Evolutionary conservation across 495 filamentous ascomycete species (phyloP), one percentile per base, ranked within the genome.

Genomic region (Trichodelitschia bisporula): DNA sequence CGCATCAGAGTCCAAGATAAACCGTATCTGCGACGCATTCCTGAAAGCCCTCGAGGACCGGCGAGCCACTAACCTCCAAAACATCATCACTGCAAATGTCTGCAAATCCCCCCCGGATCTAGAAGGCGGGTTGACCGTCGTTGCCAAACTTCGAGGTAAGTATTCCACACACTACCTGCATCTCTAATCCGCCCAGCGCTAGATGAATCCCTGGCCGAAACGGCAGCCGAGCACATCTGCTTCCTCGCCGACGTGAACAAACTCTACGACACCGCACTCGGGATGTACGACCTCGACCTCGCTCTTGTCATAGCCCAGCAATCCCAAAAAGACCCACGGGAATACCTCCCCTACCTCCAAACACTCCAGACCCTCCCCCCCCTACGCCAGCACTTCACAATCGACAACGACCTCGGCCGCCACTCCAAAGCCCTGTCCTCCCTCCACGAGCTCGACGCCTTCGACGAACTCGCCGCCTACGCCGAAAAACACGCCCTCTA

Each of bases 321-420:
- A 47, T 84, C 83, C 10, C 86, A 97, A 50, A 77, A 80, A 20
- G 86, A 97, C 39, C 86, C 86, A 11, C 59, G 83, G 37, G 86
- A 97, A 54, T 97, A 97, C 40, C 63, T 97, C 12, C 89, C 86
- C 10, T 92, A 91, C 49, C 62, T 95, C 25, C 78, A 90, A 43
- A 70, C 67, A 14, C 61, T 93, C 5, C 79, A 92, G 45, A 58
- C 70, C 30, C 58, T 86, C 43, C 49, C 70, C 0, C 53, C 62
- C 14, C 48, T 70, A 12, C 66, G 77, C 13, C 66, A 74, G 18
- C 62, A 69, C 25, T 93, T 77, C 39, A 66, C 69, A 24, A 91
- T 97, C 30, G 86, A 95, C 48, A 70, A 95, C 46, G 65, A 84
- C 37, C 66, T 97, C 3, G 61, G 61, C 4, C 68, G 78, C 9